phyloP scores from a whole-genome alignment of 257 asterid genomes.

The Leonotis leonurus region DNA sequence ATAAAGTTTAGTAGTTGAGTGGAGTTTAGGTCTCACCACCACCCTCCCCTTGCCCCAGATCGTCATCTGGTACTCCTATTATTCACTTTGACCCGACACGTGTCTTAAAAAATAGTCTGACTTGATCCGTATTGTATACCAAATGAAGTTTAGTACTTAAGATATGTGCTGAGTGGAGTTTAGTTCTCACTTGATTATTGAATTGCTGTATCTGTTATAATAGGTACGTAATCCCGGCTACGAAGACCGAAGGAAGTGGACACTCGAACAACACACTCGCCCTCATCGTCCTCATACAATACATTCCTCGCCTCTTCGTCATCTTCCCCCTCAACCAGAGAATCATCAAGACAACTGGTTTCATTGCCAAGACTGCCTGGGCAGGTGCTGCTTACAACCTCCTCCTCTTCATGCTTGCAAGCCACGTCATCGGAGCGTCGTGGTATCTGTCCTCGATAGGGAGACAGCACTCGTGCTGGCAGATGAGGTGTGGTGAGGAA shows the following conservation, averaged over 20 bases:
- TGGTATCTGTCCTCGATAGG: conserved; percentile 95
- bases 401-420: conserved; percentile 81
- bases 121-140: too few species aligned
- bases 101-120: too few species aligned
- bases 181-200: too few species aligned
- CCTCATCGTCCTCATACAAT: conserved; percentile 83
- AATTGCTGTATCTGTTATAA: too few species aligned
- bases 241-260: conserved; percentile 41
- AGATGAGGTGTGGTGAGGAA: conserved; percentile 45
- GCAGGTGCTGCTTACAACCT: conserved; percentile 94
- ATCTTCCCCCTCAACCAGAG: conserved; percentile 66
- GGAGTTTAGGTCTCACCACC: too few species aligned
- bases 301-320: conserved; percentile 70
- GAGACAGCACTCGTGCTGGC: conserved; percentile 83
- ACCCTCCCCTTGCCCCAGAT: too few species aligned
- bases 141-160: too few species aligned
- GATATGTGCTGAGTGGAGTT: too few species aligned
- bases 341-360: conserved; percentile 80
- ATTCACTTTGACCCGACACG: too few species aligned
- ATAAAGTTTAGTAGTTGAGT: too few species aligned
- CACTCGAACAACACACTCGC: conserved; percentile 76
- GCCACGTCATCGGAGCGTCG: conserved; percentile 89
- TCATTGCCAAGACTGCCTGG: conserved; percentile 96
- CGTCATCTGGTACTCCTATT: too few species aligned
- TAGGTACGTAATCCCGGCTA: conserved; percentile 76